Percentiles rank a stretch among this genome's conserved stretches.
Conservation (phyloP, 2,329 filamentous ascomycete genomes). For the Calonectria pauciramosa region DNA sequence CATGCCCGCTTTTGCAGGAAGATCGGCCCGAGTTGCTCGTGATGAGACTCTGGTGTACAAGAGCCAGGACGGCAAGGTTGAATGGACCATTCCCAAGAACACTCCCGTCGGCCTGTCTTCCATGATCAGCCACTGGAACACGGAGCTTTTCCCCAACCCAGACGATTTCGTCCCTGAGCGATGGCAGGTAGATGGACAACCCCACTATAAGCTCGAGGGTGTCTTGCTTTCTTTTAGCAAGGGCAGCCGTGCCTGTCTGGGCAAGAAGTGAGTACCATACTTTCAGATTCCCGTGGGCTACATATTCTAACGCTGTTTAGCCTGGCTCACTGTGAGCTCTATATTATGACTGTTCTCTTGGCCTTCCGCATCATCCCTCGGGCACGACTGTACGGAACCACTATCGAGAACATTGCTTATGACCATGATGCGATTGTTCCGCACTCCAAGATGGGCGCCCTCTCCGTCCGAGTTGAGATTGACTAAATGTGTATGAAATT, state of each 20-base stretch:
- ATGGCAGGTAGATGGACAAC: slow-evolving; percentile 42
- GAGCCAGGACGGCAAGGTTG: slow-evolving; percentile 32
- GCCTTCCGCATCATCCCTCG: slow-evolving; percentile 34
- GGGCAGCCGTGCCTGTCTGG: slow-evolving; percentile 40
- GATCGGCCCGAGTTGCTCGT: slow-evolving; percentile 40
- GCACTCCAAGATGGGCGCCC: slow-evolving; percentile 37
- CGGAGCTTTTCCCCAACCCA: slow-evolving; percentile 49
- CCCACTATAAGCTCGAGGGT: slow-evolving; percentile 44
- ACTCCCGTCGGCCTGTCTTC: slow-evolving; percentile 51
- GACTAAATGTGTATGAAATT: neutral
- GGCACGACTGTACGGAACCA: slow-evolving; percentile 32
- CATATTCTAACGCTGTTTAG: slow-evolving; percentile 15
- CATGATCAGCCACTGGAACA: slow-evolving; percentile 49
- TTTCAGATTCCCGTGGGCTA: no score
- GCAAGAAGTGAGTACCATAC: slow-evolving; percentile 34
- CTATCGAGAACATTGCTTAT: slow-evolving; percentile 34
- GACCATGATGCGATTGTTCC: slow-evolving; percentile 39
- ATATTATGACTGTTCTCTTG: slow-evolving; percentile 33
- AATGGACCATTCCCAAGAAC: slow-evolving; percentile 45
- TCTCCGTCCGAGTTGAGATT: slow-evolving; percentile 30
- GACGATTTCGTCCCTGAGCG: slow-evolving; percentile 51
- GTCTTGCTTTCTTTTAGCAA: slow-evolving; percentile 39
- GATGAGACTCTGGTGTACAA: slow-evolving; percentile 47
- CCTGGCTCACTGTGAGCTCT: slow-evolving; percentile 39
- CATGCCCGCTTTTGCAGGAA: slow-evolving; percentile 47